Conservation (phyloP, 2,329 filamentous ascomycete species). For the Anisogramma anomala region DNA sequence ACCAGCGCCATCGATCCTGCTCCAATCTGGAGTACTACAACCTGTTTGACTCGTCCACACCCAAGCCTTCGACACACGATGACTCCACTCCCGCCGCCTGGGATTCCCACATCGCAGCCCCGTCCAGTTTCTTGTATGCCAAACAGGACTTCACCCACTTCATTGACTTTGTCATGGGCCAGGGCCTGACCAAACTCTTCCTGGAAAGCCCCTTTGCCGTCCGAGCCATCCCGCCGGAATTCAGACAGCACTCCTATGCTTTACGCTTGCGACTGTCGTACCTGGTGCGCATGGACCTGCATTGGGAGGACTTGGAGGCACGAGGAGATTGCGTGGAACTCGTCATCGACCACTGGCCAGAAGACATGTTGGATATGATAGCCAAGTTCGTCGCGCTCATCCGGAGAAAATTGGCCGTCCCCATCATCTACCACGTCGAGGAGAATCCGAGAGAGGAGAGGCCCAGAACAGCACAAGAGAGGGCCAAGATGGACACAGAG, state of each 20-base stretch:
- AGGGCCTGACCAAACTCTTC: slow-evolving; percentile 38
- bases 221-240: slow-evolving; percentile 46
- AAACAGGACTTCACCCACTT: slow-evolving; percentile 51
- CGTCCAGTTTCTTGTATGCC: slow-evolving; percentile 46
- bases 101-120: slow-evolving; percentile 27
- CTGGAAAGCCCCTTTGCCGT: slow-evolving; percentile 50
- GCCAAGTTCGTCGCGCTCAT: slow-evolving; percentile 46
- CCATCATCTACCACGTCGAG: slow-evolving; percentile 47
- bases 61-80: slow-evolving; percentile 18
- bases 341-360: slow-evolving; percentile 45
- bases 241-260: slow-evolving; percentile 48
- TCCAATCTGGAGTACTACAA: slow-evolving; percentile 66
- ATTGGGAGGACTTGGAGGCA: slow-evolving; percentile 43
- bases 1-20: slow-evolving; percentile 46
- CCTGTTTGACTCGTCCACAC: slow-evolving; percentile 36
- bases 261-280: slow-evolving; percentile 50
- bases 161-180: slow-evolving; percentile 45
- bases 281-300: slow-evolving; percentile 39
- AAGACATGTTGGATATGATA: slow-evolving; percentile 36
- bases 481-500: slow-evolving; percentile 37
- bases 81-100: slow-evolving; percentile 12
- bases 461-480: slow-evolving; percentile 27
- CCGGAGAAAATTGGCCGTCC: slow-evolving; percentile 42
- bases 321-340: slow-evolving; percentile 49
- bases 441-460: slow-evolving; percentile 34